These are phyloP conservation scores for Lumnitzera racemosa DNA, from an alignment of 345 rosid species.

Conservation along the genomic window DNA sequence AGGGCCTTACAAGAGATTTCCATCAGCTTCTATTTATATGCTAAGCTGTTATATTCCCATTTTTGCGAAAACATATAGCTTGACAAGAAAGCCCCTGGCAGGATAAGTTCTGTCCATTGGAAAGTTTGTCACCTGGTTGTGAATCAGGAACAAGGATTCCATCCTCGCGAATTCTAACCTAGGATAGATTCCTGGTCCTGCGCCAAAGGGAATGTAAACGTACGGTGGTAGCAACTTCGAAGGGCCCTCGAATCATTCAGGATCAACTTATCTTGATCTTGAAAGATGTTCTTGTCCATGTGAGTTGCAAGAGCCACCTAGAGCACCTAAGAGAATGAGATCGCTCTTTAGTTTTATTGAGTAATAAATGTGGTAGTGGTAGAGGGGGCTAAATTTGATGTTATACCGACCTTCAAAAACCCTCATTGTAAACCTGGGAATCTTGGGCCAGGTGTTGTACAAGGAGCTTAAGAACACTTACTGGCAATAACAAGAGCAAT, in stretches of 20 bases:
- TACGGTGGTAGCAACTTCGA: background rate
- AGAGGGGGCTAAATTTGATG: too few species aligned
- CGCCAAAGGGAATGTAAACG: slow-evolving; percentile 4
- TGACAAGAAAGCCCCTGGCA: slow-evolving; percentile 8
- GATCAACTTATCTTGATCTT: slow-evolving; percentile 1
- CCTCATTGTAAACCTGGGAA: slow-evolving; percentile 1
- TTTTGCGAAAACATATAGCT: background rate
- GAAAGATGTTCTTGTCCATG: slow-evolving; percentile 1
- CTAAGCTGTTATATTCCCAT: too few species aligned
- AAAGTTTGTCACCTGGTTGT: slow-evolving; percentile 4
- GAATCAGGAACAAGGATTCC: background rate
- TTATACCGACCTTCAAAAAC: slow-evolving; percentile 10
- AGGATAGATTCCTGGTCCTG: background rate
- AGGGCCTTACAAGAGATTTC: too few species aligned
- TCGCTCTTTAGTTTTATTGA: too few species aligned
- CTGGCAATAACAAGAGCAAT: slow-evolving; percentile 3
- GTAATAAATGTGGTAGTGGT: too few species aligned
- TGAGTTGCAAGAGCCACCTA: background rate
- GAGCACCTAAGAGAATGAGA: background rate
- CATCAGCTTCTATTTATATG: too few species aligned
- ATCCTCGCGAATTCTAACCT: slow-evolving; percentile 10
- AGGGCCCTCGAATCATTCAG: background rate
- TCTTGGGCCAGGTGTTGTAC: slow-evolving; percentile 7
- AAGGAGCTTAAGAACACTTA: slow-evolving; percentile 3
- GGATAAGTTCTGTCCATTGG: slow-evolving; percentile 7